Percentiles rank a stretch among this genome's conserved stretches.
phyloP scores from a whole-genome alignment of 73 alveolate species.

The Tetrahymena thermophila region DNA sequence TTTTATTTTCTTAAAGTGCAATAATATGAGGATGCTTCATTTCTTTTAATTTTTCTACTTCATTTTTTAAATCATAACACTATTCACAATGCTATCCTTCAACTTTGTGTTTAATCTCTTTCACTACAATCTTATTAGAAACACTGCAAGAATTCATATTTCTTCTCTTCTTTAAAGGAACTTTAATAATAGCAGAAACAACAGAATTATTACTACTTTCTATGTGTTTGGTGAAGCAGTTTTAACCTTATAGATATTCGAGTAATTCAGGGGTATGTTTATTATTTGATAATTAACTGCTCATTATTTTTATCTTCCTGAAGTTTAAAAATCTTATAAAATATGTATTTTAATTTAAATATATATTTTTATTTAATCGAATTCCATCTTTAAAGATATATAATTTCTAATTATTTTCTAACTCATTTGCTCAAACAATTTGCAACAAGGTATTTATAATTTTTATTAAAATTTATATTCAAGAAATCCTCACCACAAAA shows the following conservation, averaged over 20 bases:
- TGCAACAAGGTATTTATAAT: not conserved
- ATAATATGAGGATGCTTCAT: not conserved
- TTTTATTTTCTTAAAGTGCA: not conserved
- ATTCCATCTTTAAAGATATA: not conserved
- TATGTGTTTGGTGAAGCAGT: not conserved
- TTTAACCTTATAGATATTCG: not conserved
- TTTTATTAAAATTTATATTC: too few species aligned
- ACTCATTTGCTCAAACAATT: not conserved
- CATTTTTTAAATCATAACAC: not conserved
- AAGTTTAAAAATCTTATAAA: not conserved
- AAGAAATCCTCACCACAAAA: not conserved
- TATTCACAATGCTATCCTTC: not conserved
- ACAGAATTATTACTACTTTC: not conserved
- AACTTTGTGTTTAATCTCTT: not conserved
- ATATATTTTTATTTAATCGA: too few species aligned
- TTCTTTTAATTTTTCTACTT: not conserved
- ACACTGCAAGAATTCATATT: not conserved
- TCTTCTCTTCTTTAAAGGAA: not conserved
- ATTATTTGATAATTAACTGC: not conserved
- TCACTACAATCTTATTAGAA: not conserved
- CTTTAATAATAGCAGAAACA: not conserved
- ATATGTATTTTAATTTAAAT: too few species aligned
- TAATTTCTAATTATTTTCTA: not conserved
- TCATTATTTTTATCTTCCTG: not conserved
- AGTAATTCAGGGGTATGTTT: not conserved